Conservation (phyloP, 2,329 filamentous ascomycete species). For the Colletotrichum camelliae region DNA sequence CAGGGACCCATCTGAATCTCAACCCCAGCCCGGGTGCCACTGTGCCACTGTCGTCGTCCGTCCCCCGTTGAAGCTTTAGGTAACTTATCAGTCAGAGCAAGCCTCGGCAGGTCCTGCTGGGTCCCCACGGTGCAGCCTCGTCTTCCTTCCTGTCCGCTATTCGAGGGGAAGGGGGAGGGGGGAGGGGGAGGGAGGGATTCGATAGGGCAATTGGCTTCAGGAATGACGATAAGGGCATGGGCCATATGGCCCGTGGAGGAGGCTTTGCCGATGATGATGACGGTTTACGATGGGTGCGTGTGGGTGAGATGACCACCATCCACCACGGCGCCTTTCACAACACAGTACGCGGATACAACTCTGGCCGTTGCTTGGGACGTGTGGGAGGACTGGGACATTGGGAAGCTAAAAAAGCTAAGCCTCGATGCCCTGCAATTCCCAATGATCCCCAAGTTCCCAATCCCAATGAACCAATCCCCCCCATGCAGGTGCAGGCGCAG, state of each 20-base stretch:
- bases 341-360: background rate
- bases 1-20: constrained; percentile 1
- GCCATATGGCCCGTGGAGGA: background rate
- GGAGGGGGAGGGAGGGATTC: background rate
- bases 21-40: background rate
- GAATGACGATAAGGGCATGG: background rate
- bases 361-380: background rate
- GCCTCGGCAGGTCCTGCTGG: background rate
- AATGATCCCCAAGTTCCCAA: background rate
- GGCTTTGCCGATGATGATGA: background rate
- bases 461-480: background rate
- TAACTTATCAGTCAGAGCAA: background rate
- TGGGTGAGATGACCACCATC: background rate
- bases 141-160: background rate
- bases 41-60: background rate
- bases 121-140: background rate
- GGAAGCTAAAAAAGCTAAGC: background rate
- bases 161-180: background rate
- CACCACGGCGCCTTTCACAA: background rate
- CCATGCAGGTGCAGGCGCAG: background rate
- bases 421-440: background rate
- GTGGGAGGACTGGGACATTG: background rate
- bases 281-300: background rate
- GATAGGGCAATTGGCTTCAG: background rate
- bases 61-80: background rate